These are phyloP conservation scores for Alternaria sp. DNA, from an alignment of 2,329 filamentous ascomycete genomes.

Conservation along the genomic window DNA sequence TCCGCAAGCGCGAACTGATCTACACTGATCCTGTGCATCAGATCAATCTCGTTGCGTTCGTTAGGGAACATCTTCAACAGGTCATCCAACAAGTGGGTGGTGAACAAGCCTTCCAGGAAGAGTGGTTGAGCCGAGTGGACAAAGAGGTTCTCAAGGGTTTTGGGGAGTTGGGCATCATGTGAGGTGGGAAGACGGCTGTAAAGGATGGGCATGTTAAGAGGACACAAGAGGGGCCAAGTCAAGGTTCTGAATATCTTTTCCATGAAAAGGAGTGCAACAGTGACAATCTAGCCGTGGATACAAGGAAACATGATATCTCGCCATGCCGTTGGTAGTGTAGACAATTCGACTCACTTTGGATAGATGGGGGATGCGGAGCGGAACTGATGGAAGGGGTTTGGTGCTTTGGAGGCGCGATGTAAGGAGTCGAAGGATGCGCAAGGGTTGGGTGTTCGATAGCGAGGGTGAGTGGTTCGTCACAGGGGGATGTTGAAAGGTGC, in stretches of 20 bases:
- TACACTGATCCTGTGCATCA: conserved; percentile 71
- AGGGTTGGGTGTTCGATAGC: background rate
- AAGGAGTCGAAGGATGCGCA: background rate
- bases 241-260: background rate
- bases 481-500: fast-evolving
- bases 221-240: background rate
- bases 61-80: conserved; percentile 66
- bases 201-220: background rate
- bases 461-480: background rate
- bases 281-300: background rate
- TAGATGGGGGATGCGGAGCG: background rate
- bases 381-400: background rate
- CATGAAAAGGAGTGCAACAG: background rate
- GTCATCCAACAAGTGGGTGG: conserved; percentile 69
- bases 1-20: conserved; percentile 57
- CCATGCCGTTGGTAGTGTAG: no score
- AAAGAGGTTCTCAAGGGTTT: conserved; percentile 73
- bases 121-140: conserved; percentile 78
- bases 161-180: conserved; percentile 47
- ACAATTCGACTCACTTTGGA: no score
- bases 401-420: background rate
- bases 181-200: background rate
- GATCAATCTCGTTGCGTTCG: conserved; percentile 68
- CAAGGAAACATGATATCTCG: no score
- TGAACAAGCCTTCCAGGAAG: conserved; percentile 68